Conservation (phyloP, 495 filamentous ascomycete genomes). For the Daldinia vernicosa region DNA sequence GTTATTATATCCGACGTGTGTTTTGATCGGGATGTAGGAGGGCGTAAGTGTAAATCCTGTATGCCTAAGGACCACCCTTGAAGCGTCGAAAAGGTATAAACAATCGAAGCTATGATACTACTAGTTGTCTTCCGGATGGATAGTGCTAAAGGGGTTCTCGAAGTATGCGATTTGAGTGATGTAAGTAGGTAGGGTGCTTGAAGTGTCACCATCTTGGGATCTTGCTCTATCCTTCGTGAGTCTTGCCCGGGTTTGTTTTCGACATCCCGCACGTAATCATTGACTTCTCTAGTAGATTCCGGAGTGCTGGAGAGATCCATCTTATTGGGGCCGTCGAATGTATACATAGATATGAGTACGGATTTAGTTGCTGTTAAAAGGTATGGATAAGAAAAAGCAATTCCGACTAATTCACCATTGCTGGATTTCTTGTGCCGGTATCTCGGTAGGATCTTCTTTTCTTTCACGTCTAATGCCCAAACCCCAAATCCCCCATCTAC, state of each 20-base stretch:
- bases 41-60: conserved; percentile 78
- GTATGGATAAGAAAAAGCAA: conserved; percentile 80
- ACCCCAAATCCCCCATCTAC: conserved; percentile 76
- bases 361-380: conserved; percentile 77
- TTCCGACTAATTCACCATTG: conserved; percentile 74
- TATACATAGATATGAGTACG: conserved; percentile 79
- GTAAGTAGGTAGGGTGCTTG: conserved; percentile 69
- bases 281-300: not conserved
- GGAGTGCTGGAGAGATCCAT: not conserved
- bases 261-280: conserved; percentile 8
- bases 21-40: conserved; percentile 34
- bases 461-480: conserved; percentile 65
- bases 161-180: conserved; percentile 83
- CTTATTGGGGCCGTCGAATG: conserved; percentile 56
- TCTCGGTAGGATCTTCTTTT: conserved; percentile 53
- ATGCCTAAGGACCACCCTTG: conserved; percentile 88
- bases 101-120: conserved; percentile 79
- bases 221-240: not conserved
- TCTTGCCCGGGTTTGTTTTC: conserved; percentile 3
- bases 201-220: not conserved
- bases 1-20: conserved; percentile 57
- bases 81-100: conserved; percentile 76
- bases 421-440: conserved; percentile 65
- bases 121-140: conserved; percentile 71
- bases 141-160: conserved; percentile 79